Base-by-base conservation (phyloP, 2,329 filamentous ascomycete species). In the Blastomyces gilchristii region DNA sequence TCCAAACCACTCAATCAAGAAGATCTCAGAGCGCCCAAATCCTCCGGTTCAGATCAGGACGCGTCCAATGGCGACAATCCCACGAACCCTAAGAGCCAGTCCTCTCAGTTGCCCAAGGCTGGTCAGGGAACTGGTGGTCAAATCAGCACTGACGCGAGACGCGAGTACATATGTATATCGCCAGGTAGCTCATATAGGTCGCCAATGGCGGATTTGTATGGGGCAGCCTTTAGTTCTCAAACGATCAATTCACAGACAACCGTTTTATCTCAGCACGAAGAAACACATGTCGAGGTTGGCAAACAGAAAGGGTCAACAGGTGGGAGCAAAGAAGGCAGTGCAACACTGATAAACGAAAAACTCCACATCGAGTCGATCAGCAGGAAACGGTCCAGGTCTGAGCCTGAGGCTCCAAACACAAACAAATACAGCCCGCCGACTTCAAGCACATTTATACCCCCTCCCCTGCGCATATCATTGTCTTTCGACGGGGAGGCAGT, bases 1-100 rank as follows among this genome's bases (percentile, higher is more conserved):
- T 91, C 90, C 62, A 88, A 90, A 69, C 91, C 92, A 57, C 82
- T 96, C 47, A 85, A 90, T 37, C 84, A 87, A 11, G 86, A 91
- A 74, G 90, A 94, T 73, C 83, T 93, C 62, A 57, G 16, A 34
- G 25, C 41, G 31, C 31, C 61, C 39, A 59, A 58, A 60, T 71
- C 69, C 63, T 74, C 73, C 63, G 72, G 71, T 2, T 49, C 58
- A n/a, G 58, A 59, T 18, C 56, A 58, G 6, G 75, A 71, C 62
- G 61, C 73, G 57, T 67, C 68, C 71, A 12, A 71, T 71, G 56
- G 65, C 62, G 34, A 61, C 66, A 16, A 69, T 69, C 22, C 34
- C 9, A n/a, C n/a, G 9, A 28, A 53, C n/a, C 8, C 47, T 43
- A n/a, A 28, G 11, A 22, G 37, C 16, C 47, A 28, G 18, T n/a